Percentiles rank a stretch among this genome's conserved stretches.
These are phyloP conservation scores for Microdochium trichocladiopsis DNA, from an alignment of 2,329 filamentous ascomycete genomes.

Conservation along the genomic window DNA sequence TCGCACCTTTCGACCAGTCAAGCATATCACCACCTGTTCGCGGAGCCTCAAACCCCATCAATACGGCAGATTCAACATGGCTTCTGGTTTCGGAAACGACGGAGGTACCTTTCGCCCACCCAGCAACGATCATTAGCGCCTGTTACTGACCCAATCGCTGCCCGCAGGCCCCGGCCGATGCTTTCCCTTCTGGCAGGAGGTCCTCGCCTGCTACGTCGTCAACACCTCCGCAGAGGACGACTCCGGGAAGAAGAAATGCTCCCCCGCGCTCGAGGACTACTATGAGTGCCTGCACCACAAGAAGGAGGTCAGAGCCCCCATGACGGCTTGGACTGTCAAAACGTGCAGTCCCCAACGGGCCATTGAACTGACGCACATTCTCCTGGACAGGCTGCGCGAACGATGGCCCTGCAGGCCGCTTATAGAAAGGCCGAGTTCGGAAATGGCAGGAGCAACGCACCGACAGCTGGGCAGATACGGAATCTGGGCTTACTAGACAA, in stretches of 20 bases:
- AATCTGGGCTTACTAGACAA: slow-evolving; percentile 78
- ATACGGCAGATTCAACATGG: slow-evolving; percentile 3
- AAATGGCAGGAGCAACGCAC: slow-evolving; percentile 71
- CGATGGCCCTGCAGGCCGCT: slow-evolving; percentile 71
- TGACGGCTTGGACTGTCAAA: neutral
- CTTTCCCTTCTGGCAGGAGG: slow-evolving; percentile 99
- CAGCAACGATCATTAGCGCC: slow-evolving; percentile 3
- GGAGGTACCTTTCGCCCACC: slow-evolving; percentile 30
- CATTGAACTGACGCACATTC: slow-evolving; percentile 1
- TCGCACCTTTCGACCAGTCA: neutral
- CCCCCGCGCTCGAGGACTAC: slow-evolving; percentile 84
- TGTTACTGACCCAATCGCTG: slow-evolving; percentile 9
- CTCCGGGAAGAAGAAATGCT: slow-evolving; percentile 81
- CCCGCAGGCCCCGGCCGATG: slow-evolving; percentile 62
- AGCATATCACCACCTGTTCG: neutral
- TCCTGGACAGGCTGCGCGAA: slow-evolving; percentile 62
- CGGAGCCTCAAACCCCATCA: neutral
- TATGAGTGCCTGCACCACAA: slow-evolving; percentile 98
- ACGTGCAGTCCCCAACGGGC: no score
- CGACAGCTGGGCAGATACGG: slow-evolving; percentile 79
- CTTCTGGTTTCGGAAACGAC: slow-evolving; percentile 16
- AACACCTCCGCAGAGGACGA: slow-evolving; percentile 77
- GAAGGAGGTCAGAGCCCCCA: slow-evolving; percentile 69
- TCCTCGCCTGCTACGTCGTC: slow-evolving; percentile 95
- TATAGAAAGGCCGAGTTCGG: slow-evolving; percentile 75